phyloP scores from a whole-genome alignment of 1,284 basidiomycete species.

The Coniferiporia weirii region DNA sequence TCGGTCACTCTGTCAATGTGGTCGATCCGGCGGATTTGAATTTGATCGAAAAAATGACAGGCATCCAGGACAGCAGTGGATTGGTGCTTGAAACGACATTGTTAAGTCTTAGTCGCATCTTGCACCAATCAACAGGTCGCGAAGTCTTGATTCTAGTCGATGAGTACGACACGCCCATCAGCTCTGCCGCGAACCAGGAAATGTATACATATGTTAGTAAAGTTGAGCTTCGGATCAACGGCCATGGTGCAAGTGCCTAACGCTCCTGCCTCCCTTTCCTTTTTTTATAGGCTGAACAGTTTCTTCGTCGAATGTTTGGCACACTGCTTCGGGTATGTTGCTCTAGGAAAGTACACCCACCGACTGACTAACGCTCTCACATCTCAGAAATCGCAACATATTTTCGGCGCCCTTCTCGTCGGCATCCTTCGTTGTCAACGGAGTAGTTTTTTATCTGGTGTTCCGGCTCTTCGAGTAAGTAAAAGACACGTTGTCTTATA shows the following conservation, averaged over 20 bases:
- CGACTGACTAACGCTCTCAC: no score
- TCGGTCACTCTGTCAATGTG: neutral
- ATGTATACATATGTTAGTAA: neutral
- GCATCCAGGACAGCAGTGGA: neutral
- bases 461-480: neutral
- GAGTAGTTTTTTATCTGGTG: neutral
- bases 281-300: neutral
- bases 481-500: no score
- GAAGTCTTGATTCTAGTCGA: neutral
- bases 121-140: neutral
- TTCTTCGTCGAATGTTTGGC: neutral
- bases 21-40: neutral
- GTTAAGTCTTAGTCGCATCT: neutral
- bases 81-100: neutral
- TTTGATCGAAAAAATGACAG: neutral
- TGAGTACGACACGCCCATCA: neutral
- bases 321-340: neutral
- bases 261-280: neutral
- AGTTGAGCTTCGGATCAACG: no score
- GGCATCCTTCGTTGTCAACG: neutral
- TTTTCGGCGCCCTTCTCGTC: neutral
- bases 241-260: no score
- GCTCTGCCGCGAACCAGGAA: neutral
- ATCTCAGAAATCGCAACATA: neutral
- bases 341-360: no score